Conservation (phyloP, 2,329 filamentous ascomycete genomes). For the Diaporthe helianthi region DNA sequence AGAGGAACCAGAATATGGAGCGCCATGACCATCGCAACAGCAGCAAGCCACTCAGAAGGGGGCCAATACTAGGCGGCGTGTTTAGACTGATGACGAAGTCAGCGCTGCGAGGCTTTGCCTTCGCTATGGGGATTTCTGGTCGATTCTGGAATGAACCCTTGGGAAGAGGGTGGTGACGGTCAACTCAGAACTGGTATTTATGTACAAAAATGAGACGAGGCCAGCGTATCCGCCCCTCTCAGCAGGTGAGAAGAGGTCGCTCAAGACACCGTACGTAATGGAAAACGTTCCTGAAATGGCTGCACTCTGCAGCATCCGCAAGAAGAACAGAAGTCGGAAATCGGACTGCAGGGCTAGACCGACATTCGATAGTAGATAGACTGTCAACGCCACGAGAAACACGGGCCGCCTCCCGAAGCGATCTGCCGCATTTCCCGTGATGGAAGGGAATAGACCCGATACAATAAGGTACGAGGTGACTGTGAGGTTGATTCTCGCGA, state of each 20-base stretch:
- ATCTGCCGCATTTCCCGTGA: slow-evolving; percentile 35
- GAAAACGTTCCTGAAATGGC: slow-evolving; percentile 36
- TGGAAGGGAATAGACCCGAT: slow-evolving; percentile 2
- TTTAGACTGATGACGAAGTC: not conserved
- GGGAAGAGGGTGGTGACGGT: too few relatives aligned
- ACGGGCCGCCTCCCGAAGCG: slow-evolving; percentile 31
- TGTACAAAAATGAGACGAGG: slow-evolving; percentile 27
- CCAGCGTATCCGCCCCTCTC: slow-evolving; percentile 36
- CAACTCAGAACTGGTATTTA: too few relatives aligned
- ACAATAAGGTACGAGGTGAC: slow-evolving; percentile 38
- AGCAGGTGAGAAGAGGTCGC: slow-evolving; percentile 36
- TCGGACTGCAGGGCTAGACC: slow-evolving; percentile 33
- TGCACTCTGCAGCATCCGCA: slow-evolving; percentile 35
- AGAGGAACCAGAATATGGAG: slow-evolving; percentile 24
- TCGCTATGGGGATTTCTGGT: too few relatives aligned
- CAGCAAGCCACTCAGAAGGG: slow-evolving; percentile 17
- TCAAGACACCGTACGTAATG: slow-evolving; percentile 36
- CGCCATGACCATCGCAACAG: slow-evolving; percentile 24
- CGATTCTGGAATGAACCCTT: not conserved
- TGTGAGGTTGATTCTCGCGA: slow-evolving; percentile 37
- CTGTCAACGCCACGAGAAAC: slow-evolving; percentile 25
- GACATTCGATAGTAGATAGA: slow-evolving; percentile 35
- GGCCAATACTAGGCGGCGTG: slow-evolving; percentile 20
- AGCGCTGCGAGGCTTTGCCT: fast-evolving
- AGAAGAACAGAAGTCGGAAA: slow-evolving; percentile 32